phyloP scores from a whole-genome alignment of 2,329 filamentous ascomycete genomes.

The Penicillium aurantiogriseum region DNA sequence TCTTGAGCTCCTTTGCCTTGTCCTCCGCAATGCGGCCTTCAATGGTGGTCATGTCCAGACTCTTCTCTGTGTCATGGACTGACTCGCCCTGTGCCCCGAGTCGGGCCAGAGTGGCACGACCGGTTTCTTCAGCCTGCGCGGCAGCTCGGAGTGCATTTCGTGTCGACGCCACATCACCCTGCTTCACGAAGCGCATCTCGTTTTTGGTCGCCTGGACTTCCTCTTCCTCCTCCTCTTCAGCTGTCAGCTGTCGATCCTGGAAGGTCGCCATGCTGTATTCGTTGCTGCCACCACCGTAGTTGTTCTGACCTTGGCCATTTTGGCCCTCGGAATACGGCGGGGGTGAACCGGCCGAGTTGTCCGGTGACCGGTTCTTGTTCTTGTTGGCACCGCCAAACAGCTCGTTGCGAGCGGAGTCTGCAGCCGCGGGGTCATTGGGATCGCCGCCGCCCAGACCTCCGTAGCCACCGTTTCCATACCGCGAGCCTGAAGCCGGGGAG shows the following conservation, averaged over 20 bases:
- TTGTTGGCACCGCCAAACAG: conserved; percentile 58
- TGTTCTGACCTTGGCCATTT: conserved; percentile 15
- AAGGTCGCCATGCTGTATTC: conserved; percentile 48
- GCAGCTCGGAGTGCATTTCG: conserved; percentile 68
- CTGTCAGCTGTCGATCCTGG: conserved; percentile 74
- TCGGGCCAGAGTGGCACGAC: conserved; percentile 67
- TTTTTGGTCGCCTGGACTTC: conserved; percentile 70
- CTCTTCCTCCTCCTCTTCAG: conserved; percentile 74
- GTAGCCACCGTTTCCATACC: conserved; percentile 53
- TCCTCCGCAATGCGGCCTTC: conserved; percentile 75
- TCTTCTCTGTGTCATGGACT: conserved; percentile 77
- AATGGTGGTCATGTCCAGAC: conserved; percentile 75
- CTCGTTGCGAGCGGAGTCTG: conserved; percentile 56
- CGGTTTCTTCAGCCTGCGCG: conserved; percentile 67
- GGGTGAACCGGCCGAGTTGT: conserved; percentile 39
- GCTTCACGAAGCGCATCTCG: conserved; percentile 72
- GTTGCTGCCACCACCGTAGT: conserved; percentile 35
- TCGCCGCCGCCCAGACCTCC: conserved; percentile 54
- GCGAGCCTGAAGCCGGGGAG: conserved; percentile 36
- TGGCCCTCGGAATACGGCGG: conserved; percentile 34
- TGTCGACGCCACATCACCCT: conserved; percentile 71
- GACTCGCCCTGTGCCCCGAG: conserved; percentile 77
- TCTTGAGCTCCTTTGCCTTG: conserved; percentile 78
- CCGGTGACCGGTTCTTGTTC: conserved; percentile 40
- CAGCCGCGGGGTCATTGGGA: conserved; percentile 50